Evolutionary conservation across 2,329 filamentous ascomycete genomes (phyloP), one percentile per base, ranked within the genome.

Genomic region (Fusarium ambrosium): DNA sequence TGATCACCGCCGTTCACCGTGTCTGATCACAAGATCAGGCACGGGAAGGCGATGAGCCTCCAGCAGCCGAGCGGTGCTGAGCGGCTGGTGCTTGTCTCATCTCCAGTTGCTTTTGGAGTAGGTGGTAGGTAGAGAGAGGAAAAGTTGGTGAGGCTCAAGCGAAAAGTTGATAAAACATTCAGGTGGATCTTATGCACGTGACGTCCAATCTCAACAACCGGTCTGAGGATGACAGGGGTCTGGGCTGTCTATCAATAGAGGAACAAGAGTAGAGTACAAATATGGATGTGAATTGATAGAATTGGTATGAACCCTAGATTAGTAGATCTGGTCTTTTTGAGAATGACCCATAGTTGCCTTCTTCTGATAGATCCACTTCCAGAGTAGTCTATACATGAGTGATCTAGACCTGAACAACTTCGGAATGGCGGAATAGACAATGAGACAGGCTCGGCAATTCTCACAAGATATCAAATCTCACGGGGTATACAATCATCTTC

Each of bases 401-500:
- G 16, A 27, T 14, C 22, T 10, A 10, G 16, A 14, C 45, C 45
- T 51, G 8, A 18, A 27, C 14, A 51, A 24, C 20, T 53, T 29
- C 18, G 14, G 14, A 8, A 24, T 20, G 39, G 39, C 27, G 27
- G 27, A 29, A 29, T 10, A 29, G 27, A 29, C 27, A 29, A 20
- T 20, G 20, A 10, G 29, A 34, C 6, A 4, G 4, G n/a, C n/a
- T 56, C 11, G 11, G 32, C 9, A n/a, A 11, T 20, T 20, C 41
- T n/a, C 39, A 45, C 37, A 22, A 3, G 18, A 29, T 24, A n/a
- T 22, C 13, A 66, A 20, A n/a, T 24, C 60, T 58, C 22, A 62
- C 20, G 53, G 78, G 78, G 78, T 79, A 79, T 79, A 79, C 74
- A 58, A 70, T 73, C 63, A 72, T 68, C 67, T 65, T 53, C 64